phyloP scores from a whole-genome alignment of 1,139 yeast genomes.

The Yamadazyma taylorii region DNA sequence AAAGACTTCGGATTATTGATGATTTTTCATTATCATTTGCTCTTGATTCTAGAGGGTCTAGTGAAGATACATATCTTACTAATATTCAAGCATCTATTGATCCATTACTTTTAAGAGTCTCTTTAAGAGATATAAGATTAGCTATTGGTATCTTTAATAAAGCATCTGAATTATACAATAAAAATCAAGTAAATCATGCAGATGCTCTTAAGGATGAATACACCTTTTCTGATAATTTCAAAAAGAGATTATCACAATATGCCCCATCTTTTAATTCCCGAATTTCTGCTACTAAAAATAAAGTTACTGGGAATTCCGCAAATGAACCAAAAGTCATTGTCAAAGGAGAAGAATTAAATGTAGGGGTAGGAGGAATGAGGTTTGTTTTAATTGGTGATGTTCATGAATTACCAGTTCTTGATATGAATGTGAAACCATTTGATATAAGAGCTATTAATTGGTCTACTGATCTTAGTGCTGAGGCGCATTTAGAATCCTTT shows the following conservation, averaged over 20 bases:
- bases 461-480: conserved; percentile 84
- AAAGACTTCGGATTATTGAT: conserved; percentile 73
- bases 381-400: conserved; percentile 89
- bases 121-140: conserved; percentile 81
- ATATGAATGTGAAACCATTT: conserved; percentile 76
- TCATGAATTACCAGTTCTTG: conserved; percentile 89
- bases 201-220: conserved; percentile 26
- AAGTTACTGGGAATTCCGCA: conserved; percentile 6
- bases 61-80: conserved; percentile 56
- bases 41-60: conserved; percentile 69
- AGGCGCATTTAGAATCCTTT: conserved; percentile 64
- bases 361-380: conserved; percentile 78
- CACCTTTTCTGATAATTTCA: conserved; percentile 62
- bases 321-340: conserved; percentile 41
- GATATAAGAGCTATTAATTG: conserved; percentile 75
- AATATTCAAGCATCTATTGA: conserved; percentile 72
- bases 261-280: conserved; percentile 65
- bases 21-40: conserved; percentile 83
- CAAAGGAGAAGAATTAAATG: conserved; percentile 70
- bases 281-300: conserved; percentile 22
- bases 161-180: conserved; percentile 59
- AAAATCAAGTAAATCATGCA: conserved; percentile 24
- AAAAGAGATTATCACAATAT: conserved; percentile 55
- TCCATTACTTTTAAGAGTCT: conserved; percentile 76
- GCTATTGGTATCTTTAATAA: conserved; percentile 72